Conservation (phyloP, 257 asterid genomes). For the Solanum arcanum region DNA sequence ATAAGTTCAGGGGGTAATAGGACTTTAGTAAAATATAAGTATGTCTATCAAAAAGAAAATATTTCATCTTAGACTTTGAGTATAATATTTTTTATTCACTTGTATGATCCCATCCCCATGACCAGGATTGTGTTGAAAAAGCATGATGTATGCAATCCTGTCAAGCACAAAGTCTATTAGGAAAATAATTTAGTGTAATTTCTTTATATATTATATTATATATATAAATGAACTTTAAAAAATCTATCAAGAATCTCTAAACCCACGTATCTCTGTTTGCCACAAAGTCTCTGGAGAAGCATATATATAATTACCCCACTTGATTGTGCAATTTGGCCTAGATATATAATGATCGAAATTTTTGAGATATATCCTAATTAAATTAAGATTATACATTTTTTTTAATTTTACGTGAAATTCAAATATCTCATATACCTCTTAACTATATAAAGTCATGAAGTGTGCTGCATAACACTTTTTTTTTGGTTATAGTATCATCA, state of each 20-base stretch:
- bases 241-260: not conserved
- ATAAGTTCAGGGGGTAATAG: rapidly evolving
- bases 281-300: not conserved
- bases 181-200: not conserved
- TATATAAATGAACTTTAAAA: not conserved
- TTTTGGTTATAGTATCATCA: too few relatives aligned
- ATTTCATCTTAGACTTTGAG: not conserved
- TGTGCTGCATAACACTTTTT: too few relatives aligned
- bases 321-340: not conserved
- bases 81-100: not conserved
- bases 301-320: not conserved
- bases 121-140: not conserved
- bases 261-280: not conserved
- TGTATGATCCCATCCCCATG: not conserved
- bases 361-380: too few relatives aligned
- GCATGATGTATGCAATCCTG: not conserved
- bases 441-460: too few relatives aligned
- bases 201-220: not conserved
- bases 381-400: rapidly evolving
- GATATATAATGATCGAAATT: too few relatives aligned
- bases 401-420: too few relatives aligned
- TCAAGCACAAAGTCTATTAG: not conserved
- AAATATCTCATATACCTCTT: too few relatives aligned
- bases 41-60: too few relatives aligned
- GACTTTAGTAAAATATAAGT: too few relatives aligned